Evolutionary conservation across 257 asterid species (phyloP).

Genomic region (Plantago elongata): DNA sequence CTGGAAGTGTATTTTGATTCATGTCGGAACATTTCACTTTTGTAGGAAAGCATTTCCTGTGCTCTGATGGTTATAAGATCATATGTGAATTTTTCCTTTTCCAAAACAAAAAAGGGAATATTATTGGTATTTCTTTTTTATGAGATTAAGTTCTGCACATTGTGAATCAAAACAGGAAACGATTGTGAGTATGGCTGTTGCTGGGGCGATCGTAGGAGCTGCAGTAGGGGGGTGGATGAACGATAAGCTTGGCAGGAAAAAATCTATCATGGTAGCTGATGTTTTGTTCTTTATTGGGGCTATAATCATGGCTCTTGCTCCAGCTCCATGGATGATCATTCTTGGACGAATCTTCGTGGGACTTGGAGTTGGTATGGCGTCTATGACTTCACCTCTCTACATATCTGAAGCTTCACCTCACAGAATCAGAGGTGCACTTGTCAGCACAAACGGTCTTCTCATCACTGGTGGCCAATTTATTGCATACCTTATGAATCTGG

Average conservation of each 20-base stretch:
- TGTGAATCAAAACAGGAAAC: slow-evolving; percentile 34
- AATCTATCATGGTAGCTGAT: slow-evolving; percentile 48
- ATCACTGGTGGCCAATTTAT: slow-evolving; percentile 64
- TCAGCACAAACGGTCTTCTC: slow-evolving; percentile 54
- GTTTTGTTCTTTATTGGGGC: slow-evolving; percentile 50
- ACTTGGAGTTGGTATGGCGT: slow-evolving; percentile 70
- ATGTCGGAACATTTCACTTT: too few relatives aligned
- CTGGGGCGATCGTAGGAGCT: slow-evolving; percentile 67
- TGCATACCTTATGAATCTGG: slow-evolving; percentile 50
- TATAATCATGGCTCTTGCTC: slow-evolving; percentile 45
- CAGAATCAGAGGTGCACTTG: slow-evolving; percentile 68
- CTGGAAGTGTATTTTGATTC: too few relatives aligned
- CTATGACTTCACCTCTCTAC: slow-evolving; percentile 68
- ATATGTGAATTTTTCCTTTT: too few relatives aligned
- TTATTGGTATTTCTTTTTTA: not conserved
- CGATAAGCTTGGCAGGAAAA: slow-evolving; percentile 46
- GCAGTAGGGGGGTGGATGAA: slow-evolving; percentile 59
- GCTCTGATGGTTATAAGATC: too few relatives aligned
- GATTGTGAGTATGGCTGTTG: slow-evolving; percentile 65
- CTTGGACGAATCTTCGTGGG: slow-evolving; percentile 56
- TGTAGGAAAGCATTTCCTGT: too few relatives aligned
- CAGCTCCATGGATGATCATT: slow-evolving; percentile 43
- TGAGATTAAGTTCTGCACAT: not conserved
- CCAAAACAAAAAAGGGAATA: too few relatives aligned
- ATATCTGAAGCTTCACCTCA: slow-evolving; percentile 69